Percentiles rank a stretch among this genome's conserved stretches.
phyloP scores from a whole-genome alignment of 495 filamentous ascomycete species.

The Trypethelium eluteriae region DNA sequence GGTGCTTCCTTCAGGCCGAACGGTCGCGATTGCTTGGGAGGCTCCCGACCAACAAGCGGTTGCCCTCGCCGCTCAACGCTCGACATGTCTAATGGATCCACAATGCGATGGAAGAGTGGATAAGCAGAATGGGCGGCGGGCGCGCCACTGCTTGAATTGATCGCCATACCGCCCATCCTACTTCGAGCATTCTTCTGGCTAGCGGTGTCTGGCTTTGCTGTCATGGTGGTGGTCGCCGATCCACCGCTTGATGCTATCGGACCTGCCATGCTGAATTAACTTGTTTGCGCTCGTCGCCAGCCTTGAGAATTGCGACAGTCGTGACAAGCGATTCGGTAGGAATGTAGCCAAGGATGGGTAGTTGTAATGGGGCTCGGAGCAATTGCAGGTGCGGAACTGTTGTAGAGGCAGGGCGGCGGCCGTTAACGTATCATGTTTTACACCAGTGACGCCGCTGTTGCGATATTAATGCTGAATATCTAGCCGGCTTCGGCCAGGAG shows the following conservation, averaged over 20 bases:
- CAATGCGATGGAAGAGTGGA: constrained; percentile 24
- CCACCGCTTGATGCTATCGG: neutral
- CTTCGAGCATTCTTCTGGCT: constrained; percentile 9
- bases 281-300: neutral
- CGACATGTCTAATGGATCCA: constrained; percentile 69
- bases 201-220: constrained; percentile 10
- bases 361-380: neutral
- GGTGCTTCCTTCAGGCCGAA: constrained; percentile 86
- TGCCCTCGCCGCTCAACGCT: constrained; percentile 89
- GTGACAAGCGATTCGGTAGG: neutral
- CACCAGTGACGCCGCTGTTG: neutral
- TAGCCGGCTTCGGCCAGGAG: neutral
- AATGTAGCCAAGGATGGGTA: neutral
- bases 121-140: neutral
- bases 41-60: constrained; percentile 64
- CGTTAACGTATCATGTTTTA: neutral
- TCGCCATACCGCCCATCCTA: constrained; percentile 9
- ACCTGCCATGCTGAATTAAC: neutral
- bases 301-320: neutral
- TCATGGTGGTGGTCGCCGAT: constrained; percentile 6
- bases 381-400: neutral
- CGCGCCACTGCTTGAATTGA: neutral
- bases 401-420: neutral
- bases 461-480: neutral
- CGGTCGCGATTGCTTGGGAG: constrained; percentile 63